Evolutionary conservation across 495 filamentous ascomycete genomes (phyloP).

Genomic region (Cryomyces minteri): DNA sequence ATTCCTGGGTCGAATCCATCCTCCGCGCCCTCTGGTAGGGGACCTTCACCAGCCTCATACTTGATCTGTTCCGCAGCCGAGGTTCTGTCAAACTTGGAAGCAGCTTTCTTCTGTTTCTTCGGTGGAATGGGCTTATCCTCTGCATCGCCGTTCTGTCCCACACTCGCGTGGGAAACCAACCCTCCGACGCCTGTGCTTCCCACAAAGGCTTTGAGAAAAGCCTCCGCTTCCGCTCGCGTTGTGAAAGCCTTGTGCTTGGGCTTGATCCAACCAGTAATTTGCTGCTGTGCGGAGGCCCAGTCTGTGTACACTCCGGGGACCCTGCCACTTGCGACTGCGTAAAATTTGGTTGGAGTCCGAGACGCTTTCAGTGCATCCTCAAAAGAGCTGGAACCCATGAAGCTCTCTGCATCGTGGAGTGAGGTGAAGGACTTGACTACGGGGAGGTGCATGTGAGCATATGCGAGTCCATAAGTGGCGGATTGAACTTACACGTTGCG

Average conservation of each 20-base stretch:
- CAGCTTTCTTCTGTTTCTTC: constrained; percentile 23
- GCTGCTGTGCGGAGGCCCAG: constrained; percentile 59
- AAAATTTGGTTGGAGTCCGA: constrained; percentile 36
- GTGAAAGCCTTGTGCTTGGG: constrained; percentile 70
- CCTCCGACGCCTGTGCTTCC: constrained; percentile 2
- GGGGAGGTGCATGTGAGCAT: neutral
- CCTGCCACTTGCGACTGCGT: constrained; percentile 68
- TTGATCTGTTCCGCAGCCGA: constrained; percentile 17
- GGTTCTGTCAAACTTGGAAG: neutral
- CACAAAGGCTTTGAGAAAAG: constrained; percentile 40
- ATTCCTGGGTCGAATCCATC: constrained; percentile 47
- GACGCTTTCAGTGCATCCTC: constrained; percentile 15
- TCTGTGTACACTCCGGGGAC: constrained; percentile 79
- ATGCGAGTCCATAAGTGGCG: neutral
- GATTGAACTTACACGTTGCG: constrained; percentile 48
- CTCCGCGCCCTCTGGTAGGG: constrained; percentile 32
- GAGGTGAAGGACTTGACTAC: constrained; percentile 73
- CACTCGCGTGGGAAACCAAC: constrained; percentile 1
- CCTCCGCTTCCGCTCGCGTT: constrained; percentile 59
- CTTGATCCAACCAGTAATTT: constrained; percentile 57
- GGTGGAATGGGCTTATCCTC: constrained; percentile 8
- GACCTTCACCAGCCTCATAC: constrained; percentile 33
- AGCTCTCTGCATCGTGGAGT: constrained; percentile 59
- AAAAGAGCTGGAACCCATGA: constrained; percentile 39
- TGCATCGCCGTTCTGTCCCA: constrained; percentile 13